Conservation (phyloP, 805 yeast species). For the Hanseniaspora thailandica region DNA sequence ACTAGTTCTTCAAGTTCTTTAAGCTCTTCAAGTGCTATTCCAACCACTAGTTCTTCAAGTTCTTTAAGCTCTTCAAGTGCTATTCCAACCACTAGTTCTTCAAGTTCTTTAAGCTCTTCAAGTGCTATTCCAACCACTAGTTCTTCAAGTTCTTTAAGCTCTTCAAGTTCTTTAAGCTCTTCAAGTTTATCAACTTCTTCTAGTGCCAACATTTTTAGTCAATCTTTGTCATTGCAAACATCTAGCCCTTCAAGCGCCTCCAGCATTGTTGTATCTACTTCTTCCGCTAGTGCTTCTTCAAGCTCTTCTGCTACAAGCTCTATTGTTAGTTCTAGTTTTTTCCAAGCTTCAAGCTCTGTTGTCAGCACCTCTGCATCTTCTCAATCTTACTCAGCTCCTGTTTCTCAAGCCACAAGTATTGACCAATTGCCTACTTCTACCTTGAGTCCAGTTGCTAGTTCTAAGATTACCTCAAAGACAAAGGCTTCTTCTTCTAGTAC, state of each 20-base stretch:
- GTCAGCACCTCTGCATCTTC: slow-evolving; percentile 8
- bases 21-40: slow-evolving; percentile 22
- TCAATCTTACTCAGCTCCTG: slow-evolving; percentile 13
- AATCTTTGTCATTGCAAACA: too few species aligned
- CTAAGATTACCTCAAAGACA: slow-evolving; percentile 21
- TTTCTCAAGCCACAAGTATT: slow-evolving; percentile 5
- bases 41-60: background rate
- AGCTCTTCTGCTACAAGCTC: slow-evolving; percentile 19
- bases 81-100: background rate
- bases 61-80: slow-evolving; percentile 1
- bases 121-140: slow-evolving; percentile 19
- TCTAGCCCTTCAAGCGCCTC: slow-evolving; percentile 12
- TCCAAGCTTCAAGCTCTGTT: background rate
- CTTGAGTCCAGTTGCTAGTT: slow-evolving; percentile 17
- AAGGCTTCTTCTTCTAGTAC: slow-evolving; percentile 26
- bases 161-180: too few species aligned
- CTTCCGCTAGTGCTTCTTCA: slow-evolving; percentile 22
- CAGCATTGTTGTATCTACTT: too few species aligned
- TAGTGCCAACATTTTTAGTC: too few species aligned
- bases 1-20: too few species aligned
- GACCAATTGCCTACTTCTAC: slow-evolving; percentile 15
- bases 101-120: slow-evolving; percentile 18
- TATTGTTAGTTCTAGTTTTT: background rate
- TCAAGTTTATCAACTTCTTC: too few species aligned
- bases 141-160: too few species aligned